Base-by-base conservation (phyloP, 2,329 filamentous ascomycete genomes). In the Emergomyces pasteurianus region DNA sequence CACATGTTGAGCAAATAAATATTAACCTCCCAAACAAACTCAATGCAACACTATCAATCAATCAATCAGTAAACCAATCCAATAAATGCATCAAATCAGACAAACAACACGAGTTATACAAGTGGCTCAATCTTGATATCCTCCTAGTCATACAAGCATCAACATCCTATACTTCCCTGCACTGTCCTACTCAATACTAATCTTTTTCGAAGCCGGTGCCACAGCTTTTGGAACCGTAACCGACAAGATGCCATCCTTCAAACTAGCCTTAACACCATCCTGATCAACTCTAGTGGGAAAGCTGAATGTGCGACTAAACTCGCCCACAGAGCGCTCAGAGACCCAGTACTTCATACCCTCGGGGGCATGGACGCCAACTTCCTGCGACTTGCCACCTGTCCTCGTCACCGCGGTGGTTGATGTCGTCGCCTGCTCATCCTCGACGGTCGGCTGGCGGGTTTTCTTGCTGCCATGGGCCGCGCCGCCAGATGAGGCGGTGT, bases 201-300 rank as follows among this genome's bases (percentile, higher is more conserved):
- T 82, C 72, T 78, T 81, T 72, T 79, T 80, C 42, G 75, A 67
- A 61, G 73, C 72, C 10, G 78, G 78, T 18, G 75, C 75, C 58
- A 76, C 66, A 55, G 79, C 77, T 71, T 85, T 85, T 0, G 83
- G 83, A 7, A 85, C 78, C 16, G 79, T 65, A 38, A 85, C 76
- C 34, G 74, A 79, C 59, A 85, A 70, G 55, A 85, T 78, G 14
- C 83, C 83, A 67, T 85, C 79, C 74, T 80, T 84, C 70, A 85
- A 68, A 62, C 75, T 81, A 8, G 83, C 83, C 70, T 78, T 82
- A 64, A 85, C 83, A 23, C 69, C 73, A 57, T 85, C 81, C 68
- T 84, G 82, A 65, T 85, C 78, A 34, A 85, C 78, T 23, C 79
- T 73, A 1, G 74, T 73, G 1, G 82, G 78, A 74, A 85, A 85